Evolutionary conservation across 768 basidiomycete genomes (phyloP).

Genomic region (Russula sp.): DNA sequence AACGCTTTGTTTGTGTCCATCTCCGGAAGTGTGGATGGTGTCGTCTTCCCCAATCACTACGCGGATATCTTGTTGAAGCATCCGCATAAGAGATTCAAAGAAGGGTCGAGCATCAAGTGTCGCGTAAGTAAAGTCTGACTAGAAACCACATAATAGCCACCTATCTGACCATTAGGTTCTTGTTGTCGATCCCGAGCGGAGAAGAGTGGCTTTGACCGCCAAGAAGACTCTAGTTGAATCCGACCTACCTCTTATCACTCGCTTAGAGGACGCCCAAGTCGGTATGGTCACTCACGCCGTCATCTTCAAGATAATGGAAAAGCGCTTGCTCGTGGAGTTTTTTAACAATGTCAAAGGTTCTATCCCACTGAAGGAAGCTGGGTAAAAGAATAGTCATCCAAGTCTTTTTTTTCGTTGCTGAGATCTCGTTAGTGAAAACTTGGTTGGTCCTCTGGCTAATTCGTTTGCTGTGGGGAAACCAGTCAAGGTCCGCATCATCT

Average conservation of each 20-base stretch:
- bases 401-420: constrained; percentile 1
- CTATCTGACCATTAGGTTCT: constrained; percentile 52
- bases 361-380: constrained; percentile 75
- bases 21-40: constrained; percentile 83
- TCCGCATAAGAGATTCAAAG: constrained; percentile 85
- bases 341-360: constrained; percentile 84
- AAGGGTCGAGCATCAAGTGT: constrained; percentile 77
- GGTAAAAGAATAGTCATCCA: constrained; percentile 40
- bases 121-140: constrained; percentile 48
- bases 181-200: constrained; percentile 71
- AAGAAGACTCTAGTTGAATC: constrained; percentile 89
- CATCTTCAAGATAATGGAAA: constrained; percentile 77
- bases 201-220: constrained; percentile 79
- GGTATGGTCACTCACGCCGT: constrained; percentile 77
- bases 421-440: constrained; percentile 52
- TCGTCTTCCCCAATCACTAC: constrained; percentile 92
- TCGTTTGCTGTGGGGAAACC: constrained; percentile 77
- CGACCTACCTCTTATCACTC: constrained; percentile 59
- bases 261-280: constrained; percentile 57
- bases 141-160: neutral
- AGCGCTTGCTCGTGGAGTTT: constrained; percentile 79
- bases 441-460: constrained; percentile 47
- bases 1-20: constrained; percentile 80
- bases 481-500: constrained; percentile 74
- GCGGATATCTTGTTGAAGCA: constrained; percentile 94